These are phyloP conservation scores for Aaosphaeria arxii DNA, from an alignment of 2,329 filamentous ascomycete genomes.

Conservation along the genomic window DNA sequence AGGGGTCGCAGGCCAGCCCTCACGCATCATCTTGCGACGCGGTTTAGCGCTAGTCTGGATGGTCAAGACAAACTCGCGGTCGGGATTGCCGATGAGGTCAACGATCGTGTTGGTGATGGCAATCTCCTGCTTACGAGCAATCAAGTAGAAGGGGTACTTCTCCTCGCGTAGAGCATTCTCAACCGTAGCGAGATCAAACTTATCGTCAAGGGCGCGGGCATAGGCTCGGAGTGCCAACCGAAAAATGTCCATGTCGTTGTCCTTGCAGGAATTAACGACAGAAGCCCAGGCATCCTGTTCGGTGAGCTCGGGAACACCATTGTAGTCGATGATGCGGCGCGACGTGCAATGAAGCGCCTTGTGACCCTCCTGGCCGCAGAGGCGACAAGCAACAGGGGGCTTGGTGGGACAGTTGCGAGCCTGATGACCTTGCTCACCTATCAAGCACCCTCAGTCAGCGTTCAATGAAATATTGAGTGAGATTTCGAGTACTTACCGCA, in stretches of 20 bases:
- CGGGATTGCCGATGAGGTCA: conserved; percentile 55
- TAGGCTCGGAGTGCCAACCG: conserved; percentile 47
- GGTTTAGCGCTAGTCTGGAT: conserved; percentile 61
- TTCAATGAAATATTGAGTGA: not conserved
- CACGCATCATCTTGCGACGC: conserved; percentile 49
- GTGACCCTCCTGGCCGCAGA: conserved; percentile 51
- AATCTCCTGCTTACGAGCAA: conserved; percentile 48
- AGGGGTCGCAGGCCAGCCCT: conserved; percentile 56
- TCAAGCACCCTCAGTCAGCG: not conserved
- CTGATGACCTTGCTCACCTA: conserved; percentile 51
- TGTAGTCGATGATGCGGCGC: conserved; percentile 31
- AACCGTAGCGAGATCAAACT: conserved; percentile 45
- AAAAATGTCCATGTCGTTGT: conserved; percentile 51
- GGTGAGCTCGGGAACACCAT: conserved; percentile 44
- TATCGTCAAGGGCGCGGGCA: conserved; percentile 39
- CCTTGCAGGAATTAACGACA: conserved; percentile 48
- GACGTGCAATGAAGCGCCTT: conserved; percentile 48
- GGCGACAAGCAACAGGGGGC: conserved; percentile 52
- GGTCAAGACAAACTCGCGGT: conserved; percentile 62
- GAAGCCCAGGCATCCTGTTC: conserved; percentile 50
- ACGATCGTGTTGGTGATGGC: conserved; percentile 48
- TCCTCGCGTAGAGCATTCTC: conserved; percentile 52
- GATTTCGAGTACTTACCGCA: not conserved
- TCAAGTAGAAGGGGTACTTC: conserved; percentile 48
- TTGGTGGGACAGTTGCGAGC: conserved; percentile 62